Conservation (phyloP, 73 alveolate genomes). For the Effrenium voratum region DNA sequence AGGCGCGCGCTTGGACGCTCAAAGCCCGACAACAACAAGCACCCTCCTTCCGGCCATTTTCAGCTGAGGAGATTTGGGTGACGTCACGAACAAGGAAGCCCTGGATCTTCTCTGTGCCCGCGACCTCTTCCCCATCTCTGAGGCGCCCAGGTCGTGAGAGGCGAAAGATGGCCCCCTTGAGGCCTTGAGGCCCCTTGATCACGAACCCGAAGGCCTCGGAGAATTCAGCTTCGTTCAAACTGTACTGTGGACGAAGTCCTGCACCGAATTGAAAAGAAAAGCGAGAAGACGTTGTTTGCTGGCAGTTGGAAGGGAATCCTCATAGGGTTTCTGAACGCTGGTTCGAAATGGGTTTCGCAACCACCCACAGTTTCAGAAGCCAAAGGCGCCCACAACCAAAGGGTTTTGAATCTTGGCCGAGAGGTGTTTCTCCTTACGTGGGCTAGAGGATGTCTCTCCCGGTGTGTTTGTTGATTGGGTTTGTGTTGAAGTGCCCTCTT, state of each 20-base stretch:
- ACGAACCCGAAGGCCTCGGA: background rate
- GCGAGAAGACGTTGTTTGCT: background rate
- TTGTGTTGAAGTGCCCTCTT: too few relatives aligned
- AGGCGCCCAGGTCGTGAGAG: background rate
- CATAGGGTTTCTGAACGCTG: too few relatives aligned
- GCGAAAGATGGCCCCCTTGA: background rate
- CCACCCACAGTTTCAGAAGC: too few relatives aligned
- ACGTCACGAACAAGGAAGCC: background rate
- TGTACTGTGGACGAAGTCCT: background rate
- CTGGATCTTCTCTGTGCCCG: background rate
- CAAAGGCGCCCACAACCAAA: too few relatives aligned
- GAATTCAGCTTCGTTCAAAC: background rate
- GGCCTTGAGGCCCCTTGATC: background rate
- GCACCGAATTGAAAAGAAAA: background rate
- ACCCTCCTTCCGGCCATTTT: background rate
- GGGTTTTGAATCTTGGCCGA: too few relatives aligned
- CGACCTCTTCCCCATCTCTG: background rate
- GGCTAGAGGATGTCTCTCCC: too few relatives aligned
- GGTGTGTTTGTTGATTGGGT: too few relatives aligned
- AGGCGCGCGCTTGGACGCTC: background rate
- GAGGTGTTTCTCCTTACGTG: too few relatives aligned
- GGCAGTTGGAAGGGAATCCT: background rate
- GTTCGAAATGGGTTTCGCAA: too few relatives aligned
- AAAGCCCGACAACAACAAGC: background rate
- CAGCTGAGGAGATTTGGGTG: background rate